These are phyloP conservation scores for Agaricales sp. DNA, from an alignment of 1,284 basidiomycete species.

Conservation along the genomic window DNA sequence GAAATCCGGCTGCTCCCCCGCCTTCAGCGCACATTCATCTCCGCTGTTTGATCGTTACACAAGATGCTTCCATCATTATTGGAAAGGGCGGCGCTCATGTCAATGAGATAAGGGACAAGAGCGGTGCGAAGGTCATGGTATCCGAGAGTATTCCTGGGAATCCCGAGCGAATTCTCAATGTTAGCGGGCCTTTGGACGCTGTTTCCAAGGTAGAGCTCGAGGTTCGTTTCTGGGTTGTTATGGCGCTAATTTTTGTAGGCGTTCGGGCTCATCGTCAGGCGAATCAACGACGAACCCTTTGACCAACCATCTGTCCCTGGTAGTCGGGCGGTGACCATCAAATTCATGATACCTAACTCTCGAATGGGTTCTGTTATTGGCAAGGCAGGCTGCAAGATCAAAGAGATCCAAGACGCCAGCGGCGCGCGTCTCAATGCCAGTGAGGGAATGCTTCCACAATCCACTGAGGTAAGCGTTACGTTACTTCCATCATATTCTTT, in stretches of 20 bases:
- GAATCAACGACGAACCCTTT: conserved; percentile 99
- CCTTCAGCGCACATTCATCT: conserved; percentile 81
- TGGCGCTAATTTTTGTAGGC: conserved; percentile 57
- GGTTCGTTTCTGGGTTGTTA: conserved; percentile 2
- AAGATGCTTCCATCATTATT: conserved; percentile 99
- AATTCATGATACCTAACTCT: conserved; percentile 99
- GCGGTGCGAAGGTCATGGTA: conserved; percentile 89
- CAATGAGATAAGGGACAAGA: conserved; percentile 98
- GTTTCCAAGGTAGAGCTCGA: conserved; percentile 78
- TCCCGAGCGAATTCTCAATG: conserved; percentile 96
- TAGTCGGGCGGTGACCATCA: conserved; percentile 96
- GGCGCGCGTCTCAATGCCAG: conserved; percentile 94
- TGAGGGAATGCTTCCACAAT: conserved; percentile 96
- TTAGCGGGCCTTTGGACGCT: conserved; percentile 94
- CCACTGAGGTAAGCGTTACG: conserved; percentile 73
- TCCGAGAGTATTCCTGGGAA: conserved; percentile 96
- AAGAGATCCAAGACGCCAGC: conserved; percentile 98
- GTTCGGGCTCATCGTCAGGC: conserved; percentile 95
- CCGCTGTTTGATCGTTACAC: conserved; percentile 95
- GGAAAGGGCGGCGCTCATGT: conserved; percentile 95
- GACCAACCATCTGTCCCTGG: conserved; percentile 96
- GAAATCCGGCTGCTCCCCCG: conserved; percentile 23
- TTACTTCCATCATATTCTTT: conserved; percentile 10
- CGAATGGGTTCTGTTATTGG: conserved; percentile 99
- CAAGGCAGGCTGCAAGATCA: conserved; percentile 96